Evolutionary conservation across 495 filamentous ascomycete species (phyloP), one percentile per base, ranked within the genome.

Genomic region (Tricharina praecox): DNA sequence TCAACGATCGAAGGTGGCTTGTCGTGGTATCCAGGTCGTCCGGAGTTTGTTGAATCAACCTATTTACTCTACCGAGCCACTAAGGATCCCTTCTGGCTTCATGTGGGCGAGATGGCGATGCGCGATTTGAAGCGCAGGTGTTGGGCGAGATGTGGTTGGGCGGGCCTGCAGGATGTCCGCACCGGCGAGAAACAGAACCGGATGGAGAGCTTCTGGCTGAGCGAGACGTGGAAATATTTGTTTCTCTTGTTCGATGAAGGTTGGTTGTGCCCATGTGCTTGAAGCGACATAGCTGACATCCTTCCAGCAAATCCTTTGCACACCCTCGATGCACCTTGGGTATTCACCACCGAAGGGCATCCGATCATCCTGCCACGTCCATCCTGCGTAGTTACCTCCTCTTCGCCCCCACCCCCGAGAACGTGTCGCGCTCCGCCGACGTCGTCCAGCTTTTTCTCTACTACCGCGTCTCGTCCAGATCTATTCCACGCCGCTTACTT

Each of bases 141-240:
- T 62, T 93, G 85, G 83, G 86, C 85, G 1, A 75, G 76, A 43
- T 97, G 90, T 58, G 90, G 90, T 42, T 96, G 85, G 86, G 82
- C 90, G 3, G 88, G 88, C 0, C 69, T 97, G n/a, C 81, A 93
- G 54, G 83, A 96, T 64, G 90, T 97, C 8, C 68, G 79, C 24
- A 85, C 73, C 34, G 92, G 88, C 0, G 82, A 95, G 62, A 77
- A 81, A 59, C 87, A 73, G 56, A 90, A 97, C 59, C 79, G 90
- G 15, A 97, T 97, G 90, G 90, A 97, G 66, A 96, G 90, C 63
- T 97, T 97, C 68, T 96, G 94, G 62, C 70, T 96, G 1, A 86
- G 92, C 2, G 90, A 97, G 64, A 97, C 90, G 0, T 77, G 82
- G 45, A 94, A 95, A 63, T 97, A 97, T 63, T 67, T 97, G 45